Conservation (phyloP, 208 protist species). For the Leishmania braziliensis region DNA sequence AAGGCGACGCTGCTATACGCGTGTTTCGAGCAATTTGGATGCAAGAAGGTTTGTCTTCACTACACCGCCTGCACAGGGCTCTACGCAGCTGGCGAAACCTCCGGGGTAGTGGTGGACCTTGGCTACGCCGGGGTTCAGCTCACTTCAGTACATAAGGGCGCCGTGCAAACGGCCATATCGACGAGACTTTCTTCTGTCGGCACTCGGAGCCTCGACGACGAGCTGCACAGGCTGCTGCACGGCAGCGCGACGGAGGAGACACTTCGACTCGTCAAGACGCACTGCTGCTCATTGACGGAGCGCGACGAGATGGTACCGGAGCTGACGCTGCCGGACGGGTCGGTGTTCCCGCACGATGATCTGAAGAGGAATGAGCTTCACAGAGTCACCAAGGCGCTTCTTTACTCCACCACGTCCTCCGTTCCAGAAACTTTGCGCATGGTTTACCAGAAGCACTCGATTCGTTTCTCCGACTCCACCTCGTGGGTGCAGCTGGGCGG, state of each 20-base stretch:
- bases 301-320: constrained; percentile 19
- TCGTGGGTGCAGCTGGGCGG: constrained; percentile 56
- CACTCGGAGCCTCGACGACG: constrained; percentile 41
- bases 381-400: constrained; percentile 20
- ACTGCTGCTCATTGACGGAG: constrained; percentile 24
- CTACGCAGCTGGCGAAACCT: constrained; percentile 68
- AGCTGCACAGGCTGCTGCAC: constrained; percentile 25
- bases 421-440: constrained; percentile 35
- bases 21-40: constrained; percentile 67
- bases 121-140: constrained; percentile 68
- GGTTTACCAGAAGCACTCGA: constrained; percentile 33
- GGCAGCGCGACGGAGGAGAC: constrained; percentile 17
- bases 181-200: constrained; percentile 38
- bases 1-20: constrained; percentile 62
- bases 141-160: constrained; percentile 51
- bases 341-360: constrained; percentile 5
- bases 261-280: constrained; percentile 22
- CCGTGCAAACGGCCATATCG: constrained; percentile 35
- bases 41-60: constrained; percentile 50
- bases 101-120: constrained; percentile 70
- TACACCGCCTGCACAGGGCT: constrained; percentile 59
- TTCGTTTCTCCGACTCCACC: constrained; percentile 22
- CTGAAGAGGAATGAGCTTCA: constrained; percentile 19
- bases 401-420: constrained; percentile 30
- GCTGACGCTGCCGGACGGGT: constrained; percentile 60